Evolutionary conservation across 1,284 basidiomycete species (phyloP).

Genomic region (Austroboletus olivaceoglutinosus): DNA sequence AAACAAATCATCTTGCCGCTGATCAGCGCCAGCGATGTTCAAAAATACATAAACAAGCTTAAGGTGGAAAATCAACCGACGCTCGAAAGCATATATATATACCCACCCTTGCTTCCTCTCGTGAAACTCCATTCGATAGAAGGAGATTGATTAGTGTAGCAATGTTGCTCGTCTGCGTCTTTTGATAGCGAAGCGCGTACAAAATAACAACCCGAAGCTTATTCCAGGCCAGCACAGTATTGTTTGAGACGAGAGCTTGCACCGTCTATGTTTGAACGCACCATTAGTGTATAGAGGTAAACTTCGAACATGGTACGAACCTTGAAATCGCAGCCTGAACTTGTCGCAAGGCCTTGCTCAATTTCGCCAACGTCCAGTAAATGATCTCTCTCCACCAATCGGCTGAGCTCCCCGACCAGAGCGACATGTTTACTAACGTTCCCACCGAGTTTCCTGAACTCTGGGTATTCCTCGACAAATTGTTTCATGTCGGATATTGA

Average conservation of each 20-base stretch:
- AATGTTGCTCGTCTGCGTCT: conserved; percentile 84
- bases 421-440: conserved; percentile 99
- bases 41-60: conserved; percentile 93
- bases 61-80: conserved; percentile 3
- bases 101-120: conserved; percentile 79
- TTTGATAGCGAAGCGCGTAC: conserved; percentile 95
- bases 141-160: conserved; percentile 80
- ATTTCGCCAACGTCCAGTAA: conserved; percentile 90
- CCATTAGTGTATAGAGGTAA: neutral
- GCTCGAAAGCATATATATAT: neutral
- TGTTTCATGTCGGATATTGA: conserved; percentile 97
- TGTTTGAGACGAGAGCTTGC: conserved; percentile 69
- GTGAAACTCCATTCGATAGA: conserved; percentile 77
- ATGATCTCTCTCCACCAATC: conserved; percentile 84
- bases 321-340: conserved; percentile 85
- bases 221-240: conserved; percentile 68
- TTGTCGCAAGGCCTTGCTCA: conserved; percentile 94
- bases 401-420: conserved; percentile 92
- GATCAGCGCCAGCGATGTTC: conserved; percentile 93
- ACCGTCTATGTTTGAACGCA: conserved; percentile 57
- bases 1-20: conserved; percentile 97
- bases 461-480: conserved; percentile 98
- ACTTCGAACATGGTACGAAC: conserved; percentile 40
- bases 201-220: conserved; percentile 94
- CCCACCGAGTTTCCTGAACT: conserved; percentile 93